These are phyloP conservation scores for Amphirosellinia nigrospora DNA, from an alignment of 495 filamentous ascomycete species.

Conservation along the genomic window DNA sequence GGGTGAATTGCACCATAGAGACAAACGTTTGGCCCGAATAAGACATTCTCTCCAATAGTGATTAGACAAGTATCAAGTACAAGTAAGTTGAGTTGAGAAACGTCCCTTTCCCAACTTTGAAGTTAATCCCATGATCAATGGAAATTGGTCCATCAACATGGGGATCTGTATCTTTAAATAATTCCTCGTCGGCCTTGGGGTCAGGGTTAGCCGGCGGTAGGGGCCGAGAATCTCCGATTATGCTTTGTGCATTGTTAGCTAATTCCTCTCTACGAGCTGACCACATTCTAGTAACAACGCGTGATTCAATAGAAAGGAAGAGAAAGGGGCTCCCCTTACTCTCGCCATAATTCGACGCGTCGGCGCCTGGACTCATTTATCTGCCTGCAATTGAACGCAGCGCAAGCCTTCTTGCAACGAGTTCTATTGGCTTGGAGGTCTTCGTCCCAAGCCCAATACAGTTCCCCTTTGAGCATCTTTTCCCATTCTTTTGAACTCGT, in stretches of 20 bases:
- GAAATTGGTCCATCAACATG: constrained; percentile 80
- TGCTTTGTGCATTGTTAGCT: not conserved
- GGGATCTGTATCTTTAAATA: not conserved
- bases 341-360: not conserved
- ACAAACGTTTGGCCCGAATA: constrained; percentile 81
- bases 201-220: not conserved
- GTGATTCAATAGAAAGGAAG: too few relatives aligned
- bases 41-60: constrained; percentile 75
- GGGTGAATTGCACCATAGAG: constrained; percentile 76
- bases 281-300: too few relatives aligned
- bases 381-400: not conserved
- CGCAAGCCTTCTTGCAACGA: not conserved
- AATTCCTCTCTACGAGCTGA: too few relatives aligned
- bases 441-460: not conserved
- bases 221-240: not conserved
- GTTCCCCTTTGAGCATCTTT: not conserved
- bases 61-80: constrained; percentile 76
- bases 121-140: constrained; percentile 92
- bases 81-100: constrained; percentile 78
- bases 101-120: constrained; percentile 80
- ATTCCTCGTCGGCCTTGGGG: not conserved
- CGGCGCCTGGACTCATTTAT: not conserved
- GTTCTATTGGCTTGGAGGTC: not conserved
- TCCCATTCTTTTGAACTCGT: not conserved
- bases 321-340: not conserved